Conservation (phyloP, 768 basidiomycete genomes). For the Hericium rajendrae region DNA sequence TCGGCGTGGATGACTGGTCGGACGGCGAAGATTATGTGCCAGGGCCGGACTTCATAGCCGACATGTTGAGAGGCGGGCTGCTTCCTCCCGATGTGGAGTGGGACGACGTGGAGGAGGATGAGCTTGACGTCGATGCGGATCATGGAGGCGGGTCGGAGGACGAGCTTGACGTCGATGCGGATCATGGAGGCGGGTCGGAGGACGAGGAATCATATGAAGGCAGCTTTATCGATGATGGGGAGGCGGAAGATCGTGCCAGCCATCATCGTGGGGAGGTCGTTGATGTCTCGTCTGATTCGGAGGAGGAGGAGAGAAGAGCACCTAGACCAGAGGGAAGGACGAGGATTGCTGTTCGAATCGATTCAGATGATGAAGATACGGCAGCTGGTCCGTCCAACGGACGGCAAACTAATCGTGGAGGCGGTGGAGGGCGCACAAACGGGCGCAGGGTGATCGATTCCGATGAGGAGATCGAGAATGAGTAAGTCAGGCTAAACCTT, state of each 20-base stretch:
- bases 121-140: neutral
- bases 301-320: too few relatives aligned
- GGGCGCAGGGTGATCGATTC: neutral
- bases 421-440: neutral
- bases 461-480: neutral
- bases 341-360: neutral
- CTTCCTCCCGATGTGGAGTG: constrained; percentile 5
- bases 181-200: neutral
- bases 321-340: too few relatives aligned
- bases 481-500: neutral
- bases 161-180: constrained; percentile 1
- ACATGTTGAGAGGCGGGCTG: constrained; percentile 3
- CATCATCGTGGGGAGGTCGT: too few relatives aligned
- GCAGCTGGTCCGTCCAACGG: neutral
- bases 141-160: neutral
- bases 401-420: neutral
- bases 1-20: constrained; percentile 10
- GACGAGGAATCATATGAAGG: constrained; percentile 29
- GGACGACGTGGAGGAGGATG: constrained; percentile 2
- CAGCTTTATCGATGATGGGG: constrained; percentile 48
- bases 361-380: neutral
- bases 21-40: constrained; percentile 22
- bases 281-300: too few relatives aligned
- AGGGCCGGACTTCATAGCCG: constrained; percentile 6
- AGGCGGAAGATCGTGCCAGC: neutral